These are phyloP conservation scores for Xylaria sp. DNA, from an alignment of 495 filamentous ascomycete genomes.

Conservation along the genomic window DNA sequence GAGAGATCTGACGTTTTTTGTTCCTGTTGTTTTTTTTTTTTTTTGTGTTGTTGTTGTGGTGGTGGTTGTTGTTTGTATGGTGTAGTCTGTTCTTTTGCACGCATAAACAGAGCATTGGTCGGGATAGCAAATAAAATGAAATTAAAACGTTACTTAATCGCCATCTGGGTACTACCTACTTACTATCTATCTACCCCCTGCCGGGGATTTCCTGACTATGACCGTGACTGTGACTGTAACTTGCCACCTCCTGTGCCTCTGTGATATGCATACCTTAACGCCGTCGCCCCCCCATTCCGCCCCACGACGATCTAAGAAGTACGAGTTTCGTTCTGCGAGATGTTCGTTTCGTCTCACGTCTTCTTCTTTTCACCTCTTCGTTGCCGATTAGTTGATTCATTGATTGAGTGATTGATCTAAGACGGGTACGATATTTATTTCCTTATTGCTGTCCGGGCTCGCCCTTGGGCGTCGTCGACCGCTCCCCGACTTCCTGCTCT, in stretches of 20 bases:
- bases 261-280: constrained; percentile 15
- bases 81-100: constrained; percentile 36
- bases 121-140: constrained; percentile 45
- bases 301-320: not conserved
- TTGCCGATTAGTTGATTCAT: too few relatives aligned
- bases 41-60: too few relatives aligned
- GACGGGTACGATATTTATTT: too few relatives aligned
- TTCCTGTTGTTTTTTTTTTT: constrained; percentile 37
- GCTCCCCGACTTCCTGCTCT: constrained; percentile 34
- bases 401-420: too few relatives aligned
- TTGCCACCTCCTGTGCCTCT: not conserved
- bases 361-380: not conserved
- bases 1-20: constrained; percentile 21
- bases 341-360: not conserved
- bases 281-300: not conserved
- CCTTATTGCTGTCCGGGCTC: constrained; percentile 20
- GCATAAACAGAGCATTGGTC: constrained; percentile 34
- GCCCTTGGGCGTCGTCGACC: constrained; percentile 26
- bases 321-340: not conserved
- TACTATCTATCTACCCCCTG: too few relatives aligned
- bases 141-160: constrained; percentile 23
- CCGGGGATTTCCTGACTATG: too few relatives aligned
- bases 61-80: too few relatives aligned
- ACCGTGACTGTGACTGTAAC: too few relatives aligned
- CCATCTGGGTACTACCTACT: too few relatives aligned